A percentile compares a stretch with the other conserved stretches of the same genome.
Evolutionary conservation across 768 basidiomycete genomes (phyloP).

Genomic region (Serendipita sp.): DNA sequence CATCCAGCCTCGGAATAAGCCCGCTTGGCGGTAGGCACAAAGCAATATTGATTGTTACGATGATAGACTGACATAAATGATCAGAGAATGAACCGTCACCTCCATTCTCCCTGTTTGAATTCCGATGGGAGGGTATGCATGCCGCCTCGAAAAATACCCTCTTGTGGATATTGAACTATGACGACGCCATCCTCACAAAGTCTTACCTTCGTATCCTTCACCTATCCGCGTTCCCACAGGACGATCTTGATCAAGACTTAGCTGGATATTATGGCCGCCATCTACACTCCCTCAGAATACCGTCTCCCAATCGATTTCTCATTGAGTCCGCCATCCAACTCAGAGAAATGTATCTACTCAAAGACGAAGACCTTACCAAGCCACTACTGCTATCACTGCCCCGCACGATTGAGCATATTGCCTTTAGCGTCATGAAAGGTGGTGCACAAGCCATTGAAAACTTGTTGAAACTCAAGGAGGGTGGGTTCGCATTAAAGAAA

Average conservation of each 20-base stretch:
- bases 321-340: neutral
- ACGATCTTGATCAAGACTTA: neutral
- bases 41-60: too few species aligned
- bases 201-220: conserved; percentile 2
- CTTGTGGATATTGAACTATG: conserved; percentile 5
- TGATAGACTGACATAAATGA: neutral
- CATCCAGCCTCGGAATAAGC: neutral
- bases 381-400: neutral
- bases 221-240: neutral
- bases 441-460: neutral
- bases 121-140: neutral
- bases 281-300: neutral
- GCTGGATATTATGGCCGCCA: neutral
- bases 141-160: neutral
- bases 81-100: neutral
- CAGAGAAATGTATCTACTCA: neutral
- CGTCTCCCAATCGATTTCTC: neutral
- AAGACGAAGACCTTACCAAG: neutral
- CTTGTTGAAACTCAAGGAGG: neutral
- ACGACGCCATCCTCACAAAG: neutral
- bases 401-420: neutral
- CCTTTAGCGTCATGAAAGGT: neutral
- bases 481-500: neutral
- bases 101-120: neutral
- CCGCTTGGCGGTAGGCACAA: neutral